Base-by-base conservation (phyloP, 1,139 yeast genomes). In the Debaryomyces robertsiae region DNA sequence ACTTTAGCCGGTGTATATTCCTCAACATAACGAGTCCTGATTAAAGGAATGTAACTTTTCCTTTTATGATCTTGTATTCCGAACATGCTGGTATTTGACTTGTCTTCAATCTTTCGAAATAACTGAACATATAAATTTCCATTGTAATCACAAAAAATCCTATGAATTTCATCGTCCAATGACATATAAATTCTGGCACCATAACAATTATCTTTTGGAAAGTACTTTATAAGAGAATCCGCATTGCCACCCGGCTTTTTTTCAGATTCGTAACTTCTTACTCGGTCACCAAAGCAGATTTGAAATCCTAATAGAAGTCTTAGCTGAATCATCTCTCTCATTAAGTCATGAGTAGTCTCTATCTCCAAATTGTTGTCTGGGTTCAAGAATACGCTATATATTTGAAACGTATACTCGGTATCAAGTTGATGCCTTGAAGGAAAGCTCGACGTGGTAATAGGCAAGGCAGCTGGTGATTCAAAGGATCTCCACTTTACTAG, bases 391-490 rank as follows among this genome's bases (percentile, higher is more conserved):
- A 86, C 79, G 32, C 81, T 84, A 55, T 87, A 87, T 13, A 79
- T 70, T 48, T 79, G 85, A 40, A 79, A 76, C 0, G 82, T 79
- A 56, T 80, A 84, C 40, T 81, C 77, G 2, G 70, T 66, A 39
- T 80, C 77, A 51, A 91, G 81, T 46, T 87, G 93, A 6, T 73
- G 68, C 4, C 72, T 65, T 0, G 82, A 64, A 0, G 98, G 98
- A 54, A 91, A 89, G 6, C 83, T 72, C 1, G 85, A 79, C 0
- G 95, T 82, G 1, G 88, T 81, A 0, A 85, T 69, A 0, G 99
- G 99, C 17, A 94, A 66, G 3, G 95, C 84, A 0, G 98, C 98
- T 0, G 99, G 99, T 0, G 96, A 81, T 27, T 89, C 85, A 41
- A 94, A 73, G 0, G 98, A 91, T 43, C 88, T 77, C 98, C 98